Evolutionary conservation across 257 asterid genomes (phyloP), one percentile per base, ranked within the genome.

Genomic region (Pogostemon cablin): DNA sequence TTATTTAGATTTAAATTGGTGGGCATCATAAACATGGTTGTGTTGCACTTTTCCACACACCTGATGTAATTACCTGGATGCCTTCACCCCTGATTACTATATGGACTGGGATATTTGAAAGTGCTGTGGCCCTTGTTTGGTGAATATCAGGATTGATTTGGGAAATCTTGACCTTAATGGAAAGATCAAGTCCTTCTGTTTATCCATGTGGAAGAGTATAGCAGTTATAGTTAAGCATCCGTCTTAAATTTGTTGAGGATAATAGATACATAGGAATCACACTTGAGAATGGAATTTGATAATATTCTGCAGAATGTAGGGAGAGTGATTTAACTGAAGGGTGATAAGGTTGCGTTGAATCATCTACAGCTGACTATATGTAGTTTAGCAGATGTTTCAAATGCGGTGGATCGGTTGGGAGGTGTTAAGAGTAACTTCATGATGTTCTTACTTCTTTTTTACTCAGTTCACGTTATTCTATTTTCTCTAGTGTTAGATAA

Each of bases 11-110:
- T 67, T 57, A 25, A 5, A 65, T 56, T 69, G 65, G 53, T 9
- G 47, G 39, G 52, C 15, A 9, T 62, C 12, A 34, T 34, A 38
- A 40, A 7, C 32, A 37, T 62, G 47, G 46, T 54, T 15, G 8
- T 52, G 38, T 60, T 39, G 69, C 25, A 15, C 15, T 11, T 15
- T 6, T 52, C 34, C 57, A n/a, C 9, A 4, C 54, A 60, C 59
- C 38, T 58, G 0, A 9, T 38, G 6, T 7, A 15, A 54, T 69
- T 43, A 1, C 35, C 35, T 50, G 53, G 44, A 37, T 53, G n/a
- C 12, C 46, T 74, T 32, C 52, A 47, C 55, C 66, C 50, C 59
- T 49, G 41, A 48, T 67, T 48, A 7, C n/a, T 48, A 57, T 17
- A 6, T 72, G 20, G 65, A 32, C 25, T 5, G 42, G 57, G 65